Base-by-base conservation (phyloP, 208 protist genomes). In the Crithidia mellificae region DNA sequence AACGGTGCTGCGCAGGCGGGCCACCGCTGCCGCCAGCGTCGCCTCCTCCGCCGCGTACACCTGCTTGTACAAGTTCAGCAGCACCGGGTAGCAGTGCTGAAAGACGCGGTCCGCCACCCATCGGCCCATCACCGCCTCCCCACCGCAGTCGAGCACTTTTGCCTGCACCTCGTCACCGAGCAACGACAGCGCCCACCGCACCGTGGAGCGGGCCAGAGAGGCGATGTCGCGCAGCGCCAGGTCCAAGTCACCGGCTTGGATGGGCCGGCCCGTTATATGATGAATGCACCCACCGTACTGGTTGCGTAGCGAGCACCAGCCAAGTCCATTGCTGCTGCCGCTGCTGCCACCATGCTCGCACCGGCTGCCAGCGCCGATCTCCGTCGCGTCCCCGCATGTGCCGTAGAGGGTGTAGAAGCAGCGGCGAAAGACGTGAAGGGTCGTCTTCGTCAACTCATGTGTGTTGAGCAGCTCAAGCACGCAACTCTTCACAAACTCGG, bases 351-450 rank as follows among this genome's bases (percentile, higher is more conserved):
- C 20, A 25, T n/a, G n/a, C n/a, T n/a, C n/a, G n/a, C n/a, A n/a
- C n/a, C 90, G 78, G 25, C 52, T 24, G 29, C 90, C 83, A n/a
- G 63, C 77, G 53, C 88, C 80, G 49, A 87, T 69, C 57, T 81
- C 74, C n/a, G 61, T 65, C 59, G 61, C 72, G 30, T 36, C 57
- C 20, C 87, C 85, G 64, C 90, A 96, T 17, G 83, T 88, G 12
- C 90, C 90, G 63, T 92, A 84, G 49, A 93, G 65, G 65, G 90
- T 91, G 64, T 82, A 91, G 67, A 96, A 96, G 71, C 86, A 96
- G n/a, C 90, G 87, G 19, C 77, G 76, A 51, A 96, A 93, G 1
- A 92, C 55, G n/a, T 82, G 78, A 19, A 92, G 41, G 6, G 85
- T 78, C 17, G 61, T 81, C 27, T 50, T 46, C 38, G 85, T 39